These are phyloP conservation scores for Alternaria dauci DNA, from an alignment of 2,329 filamentous ascomycete species.

Conservation along the genomic window DNA sequence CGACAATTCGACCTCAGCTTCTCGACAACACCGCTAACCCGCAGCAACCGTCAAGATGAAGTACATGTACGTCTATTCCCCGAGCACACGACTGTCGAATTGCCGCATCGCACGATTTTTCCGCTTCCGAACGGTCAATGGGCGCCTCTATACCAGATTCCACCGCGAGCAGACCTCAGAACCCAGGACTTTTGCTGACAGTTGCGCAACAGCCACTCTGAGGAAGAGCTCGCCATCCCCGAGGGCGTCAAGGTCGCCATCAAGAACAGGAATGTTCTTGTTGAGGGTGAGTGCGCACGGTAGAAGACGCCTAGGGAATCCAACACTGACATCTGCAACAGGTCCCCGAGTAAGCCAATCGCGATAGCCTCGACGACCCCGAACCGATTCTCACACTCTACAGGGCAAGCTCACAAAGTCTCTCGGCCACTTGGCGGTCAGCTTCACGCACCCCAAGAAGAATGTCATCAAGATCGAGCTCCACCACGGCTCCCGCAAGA, in stretches of 20 bases:
- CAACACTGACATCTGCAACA: slow-evolving; percentile 30
- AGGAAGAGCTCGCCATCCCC: slow-evolving; percentile 94
- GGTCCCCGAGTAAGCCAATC: slow-evolving; percentile 44
- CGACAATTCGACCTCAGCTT: slow-evolving; percentile 21
- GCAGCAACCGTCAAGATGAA: slow-evolving; percentile 79
- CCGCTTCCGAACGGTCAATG: slow-evolving; percentile 22
- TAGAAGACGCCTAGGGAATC: slow-evolving; percentile 9
- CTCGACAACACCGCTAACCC: slow-evolving; percentile 47
- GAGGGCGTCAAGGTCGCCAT: slow-evolving; percentile 98
- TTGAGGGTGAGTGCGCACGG: slow-evolving; percentile 81
- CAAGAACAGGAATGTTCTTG: slow-evolving; percentile 95
- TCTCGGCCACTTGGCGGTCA: slow-evolving; percentile 94
- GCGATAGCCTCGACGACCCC: slow-evolving; percentile 8
- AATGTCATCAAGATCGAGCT: slow-evolving; percentile 94
- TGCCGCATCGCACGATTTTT: slow-evolving; percentile 24
- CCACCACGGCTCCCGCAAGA: slow-evolving; percentile 98
- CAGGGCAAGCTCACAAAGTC: slow-evolving; percentile 95
- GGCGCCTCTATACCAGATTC: slow-evolving; percentile 20
- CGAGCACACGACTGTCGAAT: slow-evolving; percentile 16
- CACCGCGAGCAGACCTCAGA: slow-evolving; percentile 23
- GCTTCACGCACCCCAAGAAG: slow-evolving; percentile 88
- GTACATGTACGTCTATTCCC: slow-evolving; percentile 72
- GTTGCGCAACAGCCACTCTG: slow-evolving; percentile 71
- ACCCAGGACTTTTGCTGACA: slow-evolving; percentile 41
- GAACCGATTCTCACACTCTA: slow-evolving; percentile 32